Conservation (phyloP, 1,284 basidiomycete species). For the Veloporphyrellus conicus region DNA sequence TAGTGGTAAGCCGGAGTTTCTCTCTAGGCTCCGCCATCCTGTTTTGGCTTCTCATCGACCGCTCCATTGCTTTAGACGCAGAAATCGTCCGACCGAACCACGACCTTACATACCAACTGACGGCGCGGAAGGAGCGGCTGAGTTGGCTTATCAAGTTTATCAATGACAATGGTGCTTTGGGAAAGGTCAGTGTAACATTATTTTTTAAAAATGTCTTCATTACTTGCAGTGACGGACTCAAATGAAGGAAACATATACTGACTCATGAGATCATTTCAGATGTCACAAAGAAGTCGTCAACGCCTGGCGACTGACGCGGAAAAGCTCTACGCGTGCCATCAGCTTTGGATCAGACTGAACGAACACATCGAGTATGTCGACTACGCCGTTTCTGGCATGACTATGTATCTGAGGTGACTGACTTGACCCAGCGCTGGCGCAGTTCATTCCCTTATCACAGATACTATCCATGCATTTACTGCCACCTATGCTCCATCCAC, state of each 20-base stretch:
- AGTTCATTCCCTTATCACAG: conserved; percentile 55
- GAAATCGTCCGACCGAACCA: conserved; percentile 72
- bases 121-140: conserved; percentile 70
- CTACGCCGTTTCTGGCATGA: not conserved
- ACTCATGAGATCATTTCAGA: conserved; percentile 40
- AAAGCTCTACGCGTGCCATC: conserved; percentile 77
- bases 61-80: conserved; percentile 46
- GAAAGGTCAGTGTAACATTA: conserved; percentile 54
- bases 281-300: conserved; percentile 77
- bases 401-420: conserved; percentile 3
- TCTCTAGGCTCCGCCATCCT: not conserved
- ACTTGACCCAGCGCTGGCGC: conserved; percentile 40
- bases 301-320: conserved; percentile 83
- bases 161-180: conserved; percentile 75
- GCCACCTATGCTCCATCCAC: conserved; percentile 59
- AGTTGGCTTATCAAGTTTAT: conserved; percentile 85
- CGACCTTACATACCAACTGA: conserved; percentile 79
- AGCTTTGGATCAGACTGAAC: conserved; percentile 84
- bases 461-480: conserved; percentile 66
- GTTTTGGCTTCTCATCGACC: not conserved
- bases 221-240: no score
- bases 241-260: not conserved
- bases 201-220: conserved; percentile 1
- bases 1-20: conserved; percentile 46
- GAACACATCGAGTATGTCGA: conserved; percentile 56